Evolutionary conservation across 176 grass and related monocot species (phyloP), one percentile per base, ranked within the genome.

Genomic region (Eragrostis nindensis): DNA sequence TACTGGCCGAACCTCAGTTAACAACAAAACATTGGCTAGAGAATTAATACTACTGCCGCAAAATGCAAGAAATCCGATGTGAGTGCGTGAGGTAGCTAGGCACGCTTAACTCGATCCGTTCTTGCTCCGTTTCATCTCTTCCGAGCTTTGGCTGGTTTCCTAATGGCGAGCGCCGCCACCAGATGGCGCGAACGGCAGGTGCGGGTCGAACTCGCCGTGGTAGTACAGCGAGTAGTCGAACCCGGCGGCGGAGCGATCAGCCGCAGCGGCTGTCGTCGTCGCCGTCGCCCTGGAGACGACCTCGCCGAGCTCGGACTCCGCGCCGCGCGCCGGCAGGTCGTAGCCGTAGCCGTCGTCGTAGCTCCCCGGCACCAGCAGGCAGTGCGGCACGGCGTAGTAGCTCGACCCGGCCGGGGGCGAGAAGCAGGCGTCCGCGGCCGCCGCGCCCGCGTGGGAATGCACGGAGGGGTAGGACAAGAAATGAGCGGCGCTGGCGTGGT

Each of bases 271-370:
- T 17, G 49, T 6, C 12, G 49, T 82, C 5, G 86, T 3, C 16
- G 49, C 9, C 12, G 45, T 88, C 11, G 86, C 84, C 42, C 82
- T 82, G 19, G 84, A 83, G 36, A 94, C 59, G 12, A 97, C 82
- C 65, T 94, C 85, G 57, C 62, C 85, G 77, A 94, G 80, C 73
- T 90, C 92, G 18, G 79, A 82, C 13, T 57, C 94, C 15, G 29
- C 52, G 41, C 71, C 85, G 61, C 13, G 67, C 29, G n/a, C 0
- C 46, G 32, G 44, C 15, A 15, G 8, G 7, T 26, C 60, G 42
- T 47, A 29, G 41, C 44, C 45, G 62, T 39, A 39, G 45, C 0
- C 11, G 30, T 25, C 87, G 65, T 44, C 74, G 47, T 75, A 71
- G 38, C n/a, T n/a, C 12, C 11, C 36, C 11, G 30, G 32, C 62